Percentiles rank a stretch among this genome's conserved stretches.
These are phyloP conservation scores for Lanmaoa pseudosensibilis DNA, from an alignment of 768 basidiomycete species.

Conservation along the genomic window DNA sequence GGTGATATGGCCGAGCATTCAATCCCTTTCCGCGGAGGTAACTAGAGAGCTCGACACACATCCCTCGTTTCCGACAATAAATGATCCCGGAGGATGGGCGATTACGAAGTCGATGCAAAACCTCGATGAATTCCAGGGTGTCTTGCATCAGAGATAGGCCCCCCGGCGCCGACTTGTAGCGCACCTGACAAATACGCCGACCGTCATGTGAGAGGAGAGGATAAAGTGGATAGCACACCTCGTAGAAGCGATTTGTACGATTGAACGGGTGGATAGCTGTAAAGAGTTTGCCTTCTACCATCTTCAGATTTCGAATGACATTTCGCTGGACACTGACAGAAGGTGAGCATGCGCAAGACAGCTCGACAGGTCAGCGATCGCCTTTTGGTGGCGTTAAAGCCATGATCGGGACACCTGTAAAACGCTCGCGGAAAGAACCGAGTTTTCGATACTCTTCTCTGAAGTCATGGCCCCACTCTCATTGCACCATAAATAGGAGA, in stretches of 20 bases:
- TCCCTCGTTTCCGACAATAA: constrained; percentile 66
- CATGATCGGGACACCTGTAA: constrained; percentile 77
- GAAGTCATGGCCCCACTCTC: constrained; percentile 89
- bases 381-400: constrained; percentile 80
- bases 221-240: constrained; percentile 42
- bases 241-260: constrained; percentile 76
- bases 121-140: constrained; percentile 63
- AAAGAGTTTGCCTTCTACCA: constrained; percentile 56
- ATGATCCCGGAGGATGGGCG: constrained; percentile 69
- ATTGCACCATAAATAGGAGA: background rate
- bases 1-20: constrained; percentile 71
- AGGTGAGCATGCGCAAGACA: constrained; percentile 3
- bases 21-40: constrained; percentile 69
- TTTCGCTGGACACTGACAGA: constrained; percentile 65
- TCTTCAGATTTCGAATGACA: constrained; percentile 64
- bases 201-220: background rate
- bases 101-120: constrained; percentile 58
- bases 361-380: constrained; percentile 24
- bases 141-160: constrained; percentile 59
- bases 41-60: constrained; percentile 65
- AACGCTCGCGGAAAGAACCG: constrained; percentile 66
- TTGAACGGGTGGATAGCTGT: constrained; percentile 80
- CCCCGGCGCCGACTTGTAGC: constrained; percentile 56
- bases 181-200: constrained; percentile 47
- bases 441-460: constrained; percentile 71